Base-by-base conservation (phyloP, 495 filamentous ascomycete species). In the Recurvomyces mirabilis region DNA sequence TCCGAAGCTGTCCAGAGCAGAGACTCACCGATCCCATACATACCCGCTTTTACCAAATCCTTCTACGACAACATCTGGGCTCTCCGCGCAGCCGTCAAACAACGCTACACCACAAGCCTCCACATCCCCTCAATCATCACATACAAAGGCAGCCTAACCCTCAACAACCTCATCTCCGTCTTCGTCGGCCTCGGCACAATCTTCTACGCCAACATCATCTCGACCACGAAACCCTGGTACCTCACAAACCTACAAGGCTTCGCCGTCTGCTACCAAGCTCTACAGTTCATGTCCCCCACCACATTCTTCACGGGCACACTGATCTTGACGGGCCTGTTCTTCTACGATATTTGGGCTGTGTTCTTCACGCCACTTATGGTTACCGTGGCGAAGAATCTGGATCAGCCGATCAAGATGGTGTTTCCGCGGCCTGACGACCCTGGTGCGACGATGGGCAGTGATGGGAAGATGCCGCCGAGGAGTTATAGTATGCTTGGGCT, bases 311-410 rank as follows among this genome's bases (percentile, higher is more conserved):
- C 84, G 0, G 91, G 87, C 3, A 79, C 78, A 1, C 61, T 85
- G 20, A 78, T 98, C 23, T 68, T 96, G 0, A 66, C 61, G 2
- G 82, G 80, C 0, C 68, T 98, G 13, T 96, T 96, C 60, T 71
- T 89, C 54, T 98, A 98, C 54, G 91, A 98, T 53, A 89, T 98
- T 40, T 82, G 87, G 57, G 93, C 96, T 65, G 91, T 98, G 41
- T 98, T 95, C 59, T 98, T 84, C 61, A 98, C 91, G 68, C 91
- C 91, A 1, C 70, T 91, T 55, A 98, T 98, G 91, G 82, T 95
- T 10, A 89, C 88, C 0, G 91, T 98, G 20, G 91, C 91, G 10
- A 94, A 78, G 9, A 78, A 77, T 26, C 67, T 98, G 21, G 91
- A 98, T 58, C 81, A 89, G 2, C 91, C 91, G 0, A 93, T 94